Base-by-base conservation (phyloP, 2,329 filamentous ascomycete genomes). In the Lasiodiplodia gonubiensis region DNA sequence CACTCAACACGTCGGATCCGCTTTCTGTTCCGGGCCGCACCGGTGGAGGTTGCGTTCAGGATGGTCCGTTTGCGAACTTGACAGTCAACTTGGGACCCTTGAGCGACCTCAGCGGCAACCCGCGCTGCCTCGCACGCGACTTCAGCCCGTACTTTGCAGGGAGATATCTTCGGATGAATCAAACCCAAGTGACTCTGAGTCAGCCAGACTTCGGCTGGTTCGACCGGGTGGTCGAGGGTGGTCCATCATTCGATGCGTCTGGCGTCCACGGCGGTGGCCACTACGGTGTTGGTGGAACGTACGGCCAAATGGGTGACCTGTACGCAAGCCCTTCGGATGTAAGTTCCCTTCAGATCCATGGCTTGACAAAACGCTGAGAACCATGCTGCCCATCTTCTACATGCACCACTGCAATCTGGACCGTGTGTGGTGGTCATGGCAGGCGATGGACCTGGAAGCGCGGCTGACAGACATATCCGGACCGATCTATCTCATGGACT, bases 1-100 rank as follows among this genome's bases (percentile, higher is more conserved):
- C 37, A 16, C 52, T 57, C 18, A 48, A 37, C 27, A 8, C n/a
- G 12, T 54, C 52, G 14, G 37, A 66, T 39, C 30, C 51, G 23
- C 42, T 46, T 11, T 55, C 33, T n/a, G 63, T 66, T 11, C 39
- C 52, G n/a, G 39, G 64, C 5, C 23, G 53, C n/a, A 25, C 52
- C 7, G 86, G 86, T 11, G 86, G 86, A 42, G 86, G 86, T 1
- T 88, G 86, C 72, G 78, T 89, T 3, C 79, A 74, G n/a, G 79
- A 77, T 0, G 85, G 85, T 0, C 85, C 85, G 0, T 86, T 87
- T 75, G 81, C 78, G 70, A 78, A 86, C 70, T 75, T 71, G 70
- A 71, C 70, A 1, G 79, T 83, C 39, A 81, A 80, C 67, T 76
- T 84, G 0, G 86, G 86, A 0, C 86, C 86, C 1, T 80, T 42